A percentile compares a stretch with the other conserved stretches of the same genome.
phyloP scores from a whole-genome alignment of 345 rosid species.

The Hypericum androsaemum region DNA sequence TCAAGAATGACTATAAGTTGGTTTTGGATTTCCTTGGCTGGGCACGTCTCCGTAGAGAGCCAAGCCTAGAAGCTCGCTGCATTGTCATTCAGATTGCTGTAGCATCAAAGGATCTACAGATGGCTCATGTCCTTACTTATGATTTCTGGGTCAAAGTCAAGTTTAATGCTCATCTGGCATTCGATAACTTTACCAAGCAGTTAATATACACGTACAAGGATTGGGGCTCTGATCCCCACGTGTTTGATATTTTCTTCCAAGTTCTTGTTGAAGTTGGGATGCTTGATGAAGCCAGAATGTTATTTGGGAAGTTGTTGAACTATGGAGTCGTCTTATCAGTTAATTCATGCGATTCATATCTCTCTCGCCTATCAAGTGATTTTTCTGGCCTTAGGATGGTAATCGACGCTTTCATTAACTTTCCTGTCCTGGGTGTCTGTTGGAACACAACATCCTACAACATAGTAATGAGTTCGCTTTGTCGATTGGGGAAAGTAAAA shows the following conservation, averaged over 20 bases:
- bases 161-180: slow-evolving; percentile 38
- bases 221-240: slow-evolving; percentile 82
- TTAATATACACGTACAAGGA: slow-evolving; percentile 76
- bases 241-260: slow-evolving; percentile 73
- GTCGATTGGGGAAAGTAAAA: slow-evolving; percentile 41
- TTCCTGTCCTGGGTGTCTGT: slow-evolving; percentile 46
- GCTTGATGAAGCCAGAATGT: slow-evolving; percentile 56
- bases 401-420: slow-evolving; percentile 39
- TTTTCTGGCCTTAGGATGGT: slow-evolving; percentile 24
- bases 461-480: slow-evolving; percentile 43
- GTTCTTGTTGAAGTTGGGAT: slow-evolving; percentile 59
- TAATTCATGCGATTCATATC: slow-evolving; percentile 75
- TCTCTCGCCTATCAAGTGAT: slow-evolving; percentile 39
- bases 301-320: slow-evolving; percentile 69
- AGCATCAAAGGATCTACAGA: slow-evolving; percentile 51
- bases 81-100: slow-evolving; percentile 69
- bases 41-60: slow-evolving; percentile 58
- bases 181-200: slow-evolving; percentile 40
- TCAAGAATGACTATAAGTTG: slow-evolving; percentile 52
- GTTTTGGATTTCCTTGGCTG: slow-evolving; percentile 81
- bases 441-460: slow-evolving; percentile 76
- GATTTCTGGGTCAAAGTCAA: slow-evolving; percentile 60
- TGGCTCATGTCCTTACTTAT: slow-evolving; percentile 39
- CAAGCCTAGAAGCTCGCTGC: slow-evolving; percentile 64
- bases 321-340: slow-evolving; percentile 74